phyloP scores from a whole-genome alignment of 352 stramenopile genomes.

The Elongisporangium anandrum region DNA sequence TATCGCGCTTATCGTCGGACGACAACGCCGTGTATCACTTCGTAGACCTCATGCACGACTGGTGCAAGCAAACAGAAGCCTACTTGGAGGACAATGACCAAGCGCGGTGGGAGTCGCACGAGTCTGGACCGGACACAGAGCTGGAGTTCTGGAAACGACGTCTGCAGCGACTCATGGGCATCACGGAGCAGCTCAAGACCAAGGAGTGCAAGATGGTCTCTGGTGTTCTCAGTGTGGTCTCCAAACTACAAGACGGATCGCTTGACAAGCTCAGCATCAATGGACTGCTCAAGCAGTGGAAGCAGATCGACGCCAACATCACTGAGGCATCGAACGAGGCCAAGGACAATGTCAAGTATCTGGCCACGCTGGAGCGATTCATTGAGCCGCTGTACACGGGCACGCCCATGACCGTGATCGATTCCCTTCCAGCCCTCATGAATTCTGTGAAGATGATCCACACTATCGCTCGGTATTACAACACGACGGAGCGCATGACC shows the following conservation, averaged over 20 bases:
- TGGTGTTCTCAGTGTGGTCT: conserved; percentile 73
- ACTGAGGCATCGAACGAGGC: conserved; percentile 80
- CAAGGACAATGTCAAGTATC: conserved; percentile 87
- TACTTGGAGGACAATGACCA: conserved; percentile 87
- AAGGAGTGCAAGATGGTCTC: conserved; percentile 89
- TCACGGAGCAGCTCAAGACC: conserved; percentile 88
- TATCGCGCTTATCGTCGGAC: conserved; percentile 67
- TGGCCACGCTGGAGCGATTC: conserved; percentile 80
- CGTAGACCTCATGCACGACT: conserved; percentile 85
- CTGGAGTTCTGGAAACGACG: conserved; percentile 86
- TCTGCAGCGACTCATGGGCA: conserved; percentile 79
- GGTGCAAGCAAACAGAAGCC: conserved; percentile 83
- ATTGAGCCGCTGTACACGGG: conserved; percentile 80
- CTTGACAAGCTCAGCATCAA: conserved; percentile 65
- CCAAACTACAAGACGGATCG: conserved; percentile 65
- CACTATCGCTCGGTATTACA: conserved; percentile 87
- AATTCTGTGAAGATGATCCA: conserved; percentile 91
- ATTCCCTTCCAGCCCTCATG: conserved; percentile 82
- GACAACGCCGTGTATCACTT: conserved; percentile 77
- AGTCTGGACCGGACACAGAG: conserved; percentile 77
- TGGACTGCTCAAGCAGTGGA: conserved; percentile 70
- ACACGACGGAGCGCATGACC: conserved; percentile 88
- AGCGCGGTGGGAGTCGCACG: conserved; percentile 71
- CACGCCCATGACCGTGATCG: conserved; percentile 52
- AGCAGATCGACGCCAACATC: conserved; percentile 87